These are phyloP conservation scores for Bassia scoparia DNA, from an alignment of 148 eudicot genomes.

Conservation along the genomic window DNA sequence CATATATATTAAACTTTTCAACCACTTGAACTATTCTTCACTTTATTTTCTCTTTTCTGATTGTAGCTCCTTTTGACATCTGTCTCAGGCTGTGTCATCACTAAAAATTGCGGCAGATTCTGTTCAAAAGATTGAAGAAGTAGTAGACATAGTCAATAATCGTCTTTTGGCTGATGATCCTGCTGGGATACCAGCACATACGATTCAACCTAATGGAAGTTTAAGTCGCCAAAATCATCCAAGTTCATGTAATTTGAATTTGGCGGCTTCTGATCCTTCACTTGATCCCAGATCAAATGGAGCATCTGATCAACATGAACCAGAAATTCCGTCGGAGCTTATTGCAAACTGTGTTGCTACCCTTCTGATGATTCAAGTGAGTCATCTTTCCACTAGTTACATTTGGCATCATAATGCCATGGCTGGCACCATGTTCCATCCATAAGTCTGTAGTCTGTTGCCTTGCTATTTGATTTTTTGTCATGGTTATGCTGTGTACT, in stretches of 20 bases:
- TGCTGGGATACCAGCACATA: conserved; percentile 30
- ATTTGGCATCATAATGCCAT: conserved; percentile 5
- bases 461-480: not conserved
- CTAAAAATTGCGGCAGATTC: conserved; percentile 41
- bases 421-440: not conserved
- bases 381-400: not conserved
- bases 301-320: conserved; percentile 34
- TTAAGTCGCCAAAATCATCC: conserved; percentile 28
- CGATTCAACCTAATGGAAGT: conserved; percentile 32
- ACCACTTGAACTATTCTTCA: not conserved
- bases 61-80: conserved; percentile 14
- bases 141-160: conserved; percentile 56
- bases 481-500: not conserved
- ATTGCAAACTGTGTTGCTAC: conserved; percentile 79
- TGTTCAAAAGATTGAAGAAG: conserved; percentile 58
- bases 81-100: conserved; percentile 62
- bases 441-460: not conserved
- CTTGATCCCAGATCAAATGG: conserved; percentile 39
- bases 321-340: conserved; percentile 66
- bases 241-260: conserved; percentile 28
- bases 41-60: conserved; percentile 6
- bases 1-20: not conserved
- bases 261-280: conserved; percentile 32
- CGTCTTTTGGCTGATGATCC: conserved; percentile 54
- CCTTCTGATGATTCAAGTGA: conserved; percentile 87